Base-by-base conservation (phyloP, 1,284 basidiomycete species). In the Wallemia mellicola region DNA sequence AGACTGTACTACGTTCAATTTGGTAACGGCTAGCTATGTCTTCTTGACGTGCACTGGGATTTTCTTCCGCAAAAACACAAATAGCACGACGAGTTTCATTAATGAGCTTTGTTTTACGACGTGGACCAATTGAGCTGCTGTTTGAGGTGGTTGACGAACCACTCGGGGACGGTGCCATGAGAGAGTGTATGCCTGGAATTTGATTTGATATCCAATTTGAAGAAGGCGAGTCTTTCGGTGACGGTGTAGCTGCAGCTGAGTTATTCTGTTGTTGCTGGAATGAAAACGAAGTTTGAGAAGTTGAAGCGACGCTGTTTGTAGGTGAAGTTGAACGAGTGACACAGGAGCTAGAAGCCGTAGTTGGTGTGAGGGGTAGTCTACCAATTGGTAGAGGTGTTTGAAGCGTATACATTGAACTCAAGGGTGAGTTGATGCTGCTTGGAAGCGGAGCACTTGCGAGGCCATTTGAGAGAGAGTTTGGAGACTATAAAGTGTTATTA, bases 1-100 rank as follows among this genome's bases (percentile, higher is more conserved):
- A 85, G 67, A 91, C 83, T n/a, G 86, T 91, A 69, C 83, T 87
- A 58, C 87, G 79, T 68, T 91, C 87, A 60, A 89, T 82, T 59
- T 78, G 77, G 67, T 82, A 91, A 38, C 72, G 70, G 14, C 71
- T 70, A 0, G 82, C 86, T 64, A 89, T 85, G 65, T 85, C 82
- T 66, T 87, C 83, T 68, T 88, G 85, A 61, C 80, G 75, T 24
- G 76, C 74, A 61, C 76, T 75, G 0, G 81, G 81, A 65, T 83
- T 72, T 1, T 78, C 70, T 58, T 74, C 69, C 64, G 79, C 76
- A 69, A 78, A 80, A 54, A 77, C 64, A 66, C 86, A 88, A 59
- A 89, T 87, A n/a, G 74, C 72, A 66, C 80, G 81, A 63, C 83
- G 78, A 66, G 85, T 81, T 54, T 75, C 71, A 65, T 82, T 82